Base-by-base conservation (phyloP, 1,284 basidiomycete species). In the Tylopilus sp. region DNA sequence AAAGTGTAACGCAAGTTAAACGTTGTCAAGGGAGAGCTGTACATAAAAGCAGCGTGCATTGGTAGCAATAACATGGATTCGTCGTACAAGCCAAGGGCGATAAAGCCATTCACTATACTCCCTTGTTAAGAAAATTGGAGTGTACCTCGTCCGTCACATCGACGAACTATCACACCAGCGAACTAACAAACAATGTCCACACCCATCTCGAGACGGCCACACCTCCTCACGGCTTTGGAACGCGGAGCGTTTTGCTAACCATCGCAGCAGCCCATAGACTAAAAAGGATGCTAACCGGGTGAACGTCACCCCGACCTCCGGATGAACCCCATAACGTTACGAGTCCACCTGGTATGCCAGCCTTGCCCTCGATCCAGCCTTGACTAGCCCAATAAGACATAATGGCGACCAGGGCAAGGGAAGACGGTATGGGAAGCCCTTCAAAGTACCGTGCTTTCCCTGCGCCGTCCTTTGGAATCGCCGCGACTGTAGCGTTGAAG, bases 401-500 rank as follows among this genome's bases (percentile, higher is more conserved):
- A 29, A 89, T 65, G 12, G 75, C 82, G 50, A 97, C 94, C 45
- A 99, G 77, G 11, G 70, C 78, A 40, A 99, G 78, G 15, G 89
- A 91, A 0, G 91, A 92, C 1, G 96, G 96, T 55, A 99, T 99
- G 15, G 96, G 96, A 20, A 99, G 77, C 7, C 95, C 96, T 71
- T 99, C 95, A 69, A 99, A 99, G 73, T 95, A 98, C 64, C 85
- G 85, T 15, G 89, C 80, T 68, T 97, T 99, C 47, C 96, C 95
- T 26, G 77, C 77, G 6, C 69, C 70, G 65, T 95, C 91, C 68
- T 95, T 94, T 1, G 96, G 96, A 26, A 98, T 80, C 41, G 92
- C 77, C 2, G 96, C 96, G 44, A 96, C 94, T 0, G 96, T 99
- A 12, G 94, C 96, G 69, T 99, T 99, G 80, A 98, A 99, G 35